These are phyloP conservation scores for Trypanosoma cruzi DNA, from an alignment of 208 protist species.

Conservation along the genomic window DNA sequence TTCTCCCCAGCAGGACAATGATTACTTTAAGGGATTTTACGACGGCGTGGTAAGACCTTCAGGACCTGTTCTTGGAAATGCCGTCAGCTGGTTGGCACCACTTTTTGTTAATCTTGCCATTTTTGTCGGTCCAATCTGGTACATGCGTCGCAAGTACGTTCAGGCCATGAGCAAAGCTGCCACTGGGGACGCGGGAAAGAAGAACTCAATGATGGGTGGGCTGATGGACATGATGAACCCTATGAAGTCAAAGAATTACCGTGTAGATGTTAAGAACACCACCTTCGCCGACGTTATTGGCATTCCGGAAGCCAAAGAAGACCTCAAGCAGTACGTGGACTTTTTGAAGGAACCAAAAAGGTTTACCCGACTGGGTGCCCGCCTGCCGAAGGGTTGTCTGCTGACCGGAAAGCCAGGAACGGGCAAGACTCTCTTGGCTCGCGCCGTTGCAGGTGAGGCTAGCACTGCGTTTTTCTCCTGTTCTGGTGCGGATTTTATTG, in stretches of 20 bases:
- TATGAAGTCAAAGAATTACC: conserved; percentile 89
- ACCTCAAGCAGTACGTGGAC: conserved; percentile 98
- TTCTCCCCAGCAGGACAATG: conserved; percentile 47
- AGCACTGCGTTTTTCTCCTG: conserved; percentile 95
- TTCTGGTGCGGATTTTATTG: conserved; percentile 97
- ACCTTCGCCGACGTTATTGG: conserved; percentile 97
- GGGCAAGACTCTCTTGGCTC: conserved; percentile 97
- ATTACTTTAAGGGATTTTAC: conserved; percentile 93
- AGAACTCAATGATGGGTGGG: conserved; percentile 57
- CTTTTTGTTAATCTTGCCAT: conserved; percentile 84
- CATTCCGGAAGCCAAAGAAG: conserved; percentile 97
- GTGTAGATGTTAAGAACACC: conserved; percentile 85
- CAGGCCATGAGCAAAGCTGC: conserved; percentile 63
- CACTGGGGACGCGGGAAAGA: conserved; percentile 30
- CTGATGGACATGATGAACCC: conserved; percentile 96
- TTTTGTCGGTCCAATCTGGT: conserved; percentile 89
- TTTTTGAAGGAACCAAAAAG: conserved; percentile 97
- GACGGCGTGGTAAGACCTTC: conserved; percentile 81
- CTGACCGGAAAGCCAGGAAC: conserved; percentile 98
- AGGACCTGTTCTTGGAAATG: conserved; percentile 67
- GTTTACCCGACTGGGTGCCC: conserved; percentile 96
- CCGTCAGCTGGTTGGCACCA: conserved; percentile 76
- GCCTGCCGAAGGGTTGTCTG: conserved; percentile 96
- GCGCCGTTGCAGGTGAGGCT: conserved; percentile 96
- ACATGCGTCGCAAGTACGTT: conserved; percentile 86